These are phyloP conservation scores for Micromonas pusilla DNA, from an alignment of 139 green algal species.

Conservation along the genomic window DNA sequence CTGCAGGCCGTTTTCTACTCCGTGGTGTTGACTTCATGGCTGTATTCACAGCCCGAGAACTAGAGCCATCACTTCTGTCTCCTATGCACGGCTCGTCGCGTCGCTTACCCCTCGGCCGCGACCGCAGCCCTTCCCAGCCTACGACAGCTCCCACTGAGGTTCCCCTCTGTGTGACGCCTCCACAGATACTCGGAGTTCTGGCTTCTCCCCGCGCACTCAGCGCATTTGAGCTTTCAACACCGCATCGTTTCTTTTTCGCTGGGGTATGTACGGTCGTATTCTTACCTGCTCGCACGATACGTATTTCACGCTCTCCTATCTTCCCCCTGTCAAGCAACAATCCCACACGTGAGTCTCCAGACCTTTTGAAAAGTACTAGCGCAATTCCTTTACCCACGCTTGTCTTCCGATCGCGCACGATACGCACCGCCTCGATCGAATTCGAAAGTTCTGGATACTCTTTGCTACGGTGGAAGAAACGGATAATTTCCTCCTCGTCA, in stretches of 20 bases:
- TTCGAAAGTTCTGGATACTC: constrained; percentile 5
- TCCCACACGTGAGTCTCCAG: background rate
- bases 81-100: too few relatives aligned
- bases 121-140: constrained; percentile 2
- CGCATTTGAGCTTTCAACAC: background rate
- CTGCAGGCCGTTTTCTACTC: constrained; percentile 8
- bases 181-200: background rate
- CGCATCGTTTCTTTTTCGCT: background rate
- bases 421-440: constrained; percentile 66
- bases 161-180: background rate
- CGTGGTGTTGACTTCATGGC: too few relatives aligned
- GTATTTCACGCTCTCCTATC: constrained; percentile 14
- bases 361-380: constrained; percentile 38
- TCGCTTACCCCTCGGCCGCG: background rate
- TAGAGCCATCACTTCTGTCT: too few relatives aligned
- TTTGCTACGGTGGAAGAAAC: constrained; percentile 35
- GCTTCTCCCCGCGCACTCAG: background rate
- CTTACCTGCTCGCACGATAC: background rate
- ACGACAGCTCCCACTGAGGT: background rate
- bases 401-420: constrained; percentile 62
- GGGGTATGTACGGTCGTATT: background rate
- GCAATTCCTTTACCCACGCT: constrained; percentile 42
- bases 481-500: constrained; percentile 61
- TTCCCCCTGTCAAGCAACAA: constrained; percentile 7
- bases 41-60: too few relatives aligned